phyloP scores from a whole-genome alignment of 1,284 basidiomycete species.

The Irpex lacteus region DNA sequence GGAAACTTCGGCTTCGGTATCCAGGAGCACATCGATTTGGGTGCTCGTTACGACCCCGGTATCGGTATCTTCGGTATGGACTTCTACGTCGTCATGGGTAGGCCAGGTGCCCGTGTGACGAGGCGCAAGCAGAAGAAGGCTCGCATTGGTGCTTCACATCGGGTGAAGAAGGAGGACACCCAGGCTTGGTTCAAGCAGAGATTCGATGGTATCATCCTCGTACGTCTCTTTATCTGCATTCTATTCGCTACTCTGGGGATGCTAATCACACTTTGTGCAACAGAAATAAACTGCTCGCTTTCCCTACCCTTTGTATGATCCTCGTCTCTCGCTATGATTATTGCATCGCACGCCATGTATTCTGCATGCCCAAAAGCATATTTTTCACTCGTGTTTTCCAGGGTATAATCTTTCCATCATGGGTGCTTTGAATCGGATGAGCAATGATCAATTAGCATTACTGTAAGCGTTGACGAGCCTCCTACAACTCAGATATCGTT shows the following conservation, averaged over 20 bases:
- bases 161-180: constrained; percentile 90
- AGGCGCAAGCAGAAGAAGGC: constrained; percentile 90
- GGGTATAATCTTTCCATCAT: background rate
- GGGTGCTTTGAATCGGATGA: background rate
- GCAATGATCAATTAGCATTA: background rate
- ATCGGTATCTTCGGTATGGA: constrained; percentile 99
- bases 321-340: constrained; percentile 15
- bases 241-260: background rate
- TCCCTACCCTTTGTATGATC: constrained; percentile 11
- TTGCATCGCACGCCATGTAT: constrained; percentile 15
- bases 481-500: background rate
- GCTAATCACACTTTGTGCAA: background rate
- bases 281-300: constrained; percentile 19
- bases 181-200: constrained; percentile 99
- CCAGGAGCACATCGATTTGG: constrained; percentile 98
- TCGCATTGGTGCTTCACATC: constrained; percentile 86
- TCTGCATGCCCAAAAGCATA: constrained; percentile 14
- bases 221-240: constrained; percentile 33
- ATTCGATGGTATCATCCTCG: constrained; percentile 95
- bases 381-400: background rate
- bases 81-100: constrained; percentile 97
- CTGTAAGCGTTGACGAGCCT: background rate
- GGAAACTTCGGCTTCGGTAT: constrained; percentile 99
- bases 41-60: constrained; percentile 95
- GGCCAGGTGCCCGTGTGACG: constrained; percentile 92